Evolutionary conservation across 1,284 basidiomycete species (phyloP), one percentile per base, ranked within the genome.

Genomic region (Pyrrhoderma lamaoense): DNA sequence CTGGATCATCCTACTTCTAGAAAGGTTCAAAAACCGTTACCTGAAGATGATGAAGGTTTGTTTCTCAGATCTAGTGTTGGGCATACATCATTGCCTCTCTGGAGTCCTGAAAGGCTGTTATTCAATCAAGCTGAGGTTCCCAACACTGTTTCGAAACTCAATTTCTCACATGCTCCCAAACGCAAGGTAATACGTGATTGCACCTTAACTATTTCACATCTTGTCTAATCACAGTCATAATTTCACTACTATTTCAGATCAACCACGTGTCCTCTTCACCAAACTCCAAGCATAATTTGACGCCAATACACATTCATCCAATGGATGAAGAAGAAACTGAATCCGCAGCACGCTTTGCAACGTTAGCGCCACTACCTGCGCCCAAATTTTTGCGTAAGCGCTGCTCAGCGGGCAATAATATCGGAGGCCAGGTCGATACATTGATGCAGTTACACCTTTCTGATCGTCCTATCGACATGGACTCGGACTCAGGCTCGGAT

Each of bases 131-230:
- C 14, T 22, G 27, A 36, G 5, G 13, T 43, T 4, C 40, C 49
- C 14, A 44, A 38, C 31, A 52, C 54, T 23, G 42, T 36, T 19
- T 42, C 49, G 19, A 51, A 39, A 36, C 36, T 37, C 7, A 48
- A 45, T 22, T 52, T 52, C n/a, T 46, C 45, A 16, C 54, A 56
- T 40, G 54, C 54, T 8, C 50, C 54, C 9, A 56, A 56, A 34
- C 51, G 54, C 39, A 56, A 56, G 44, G 54, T 56, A n/a, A 9
- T 45, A 47, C 19, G n/a, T 45, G 16, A 43, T 42, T 23, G n/a
- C 16, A 13, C 34, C 11, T 19, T 39, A 18, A 19, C 18, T 52
- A 9, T 39, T 4, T 52, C 18, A 36, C 18, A 19, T 16, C 45
- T n/a, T 11, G 23, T n/a, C 9, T 38, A 11, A 21, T 43, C 16